A percentile compares a stretch with the other conserved stretches of the same genome.
These are phyloP conservation scores for Leccinum ponderosum DNA, from an alignment of 1,284 basidiomycete genomes.

Conservation along the genomic window DNA sequence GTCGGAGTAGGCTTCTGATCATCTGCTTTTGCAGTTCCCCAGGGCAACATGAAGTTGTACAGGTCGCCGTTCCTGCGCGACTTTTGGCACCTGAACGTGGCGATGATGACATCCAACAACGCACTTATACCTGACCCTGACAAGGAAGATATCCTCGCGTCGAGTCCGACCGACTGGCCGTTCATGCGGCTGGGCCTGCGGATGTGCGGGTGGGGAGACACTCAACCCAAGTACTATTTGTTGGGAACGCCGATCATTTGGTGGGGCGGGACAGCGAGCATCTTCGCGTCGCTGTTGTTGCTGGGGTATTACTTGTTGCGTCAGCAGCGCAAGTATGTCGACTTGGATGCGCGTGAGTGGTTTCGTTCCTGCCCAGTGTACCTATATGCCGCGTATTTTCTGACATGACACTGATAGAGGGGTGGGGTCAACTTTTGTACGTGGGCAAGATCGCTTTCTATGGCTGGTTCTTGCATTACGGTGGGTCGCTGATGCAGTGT, in stretches of 20 bases:
- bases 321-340: slow-evolving; percentile 85
- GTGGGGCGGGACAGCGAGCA: slow-evolving; percentile 79
- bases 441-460: slow-evolving; percentile 89
- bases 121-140: slow-evolving; percentile 96
- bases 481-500: slow-evolving; percentile 45
- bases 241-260: slow-evolving; percentile 92
- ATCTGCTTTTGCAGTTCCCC: slow-evolving; percentile 61
- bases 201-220: slow-evolving; percentile 97
- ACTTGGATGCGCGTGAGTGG: slow-evolving; percentile 81
- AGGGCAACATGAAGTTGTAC: slow-evolving; percentile 83
- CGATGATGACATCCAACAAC: slow-evolving; percentile 99
- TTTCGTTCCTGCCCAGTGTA: background rate
- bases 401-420: slow-evolving; percentile 45
- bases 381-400: background rate
- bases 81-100: slow-evolving; percentile 98
- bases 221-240: slow-evolving; percentile 90
- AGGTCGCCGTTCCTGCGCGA: slow-evolving; percentile 92
- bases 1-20: slow-evolving; percentile 2
- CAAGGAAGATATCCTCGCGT: slow-evolving; percentile 97
- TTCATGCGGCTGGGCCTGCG: slow-evolving; percentile 85
- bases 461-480: slow-evolving; percentile 92
- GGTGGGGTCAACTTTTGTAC: slow-evolving; percentile 95
- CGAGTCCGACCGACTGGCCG: slow-evolving; percentile 93
- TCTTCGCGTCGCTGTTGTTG: slow-evolving; percentile 58
- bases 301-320: slow-evolving; percentile 78